Evolutionary conservation across 2,329 filamentous ascomycete species (phyloP).

Genomic region (Colletotrichum liriopes): DNA sequence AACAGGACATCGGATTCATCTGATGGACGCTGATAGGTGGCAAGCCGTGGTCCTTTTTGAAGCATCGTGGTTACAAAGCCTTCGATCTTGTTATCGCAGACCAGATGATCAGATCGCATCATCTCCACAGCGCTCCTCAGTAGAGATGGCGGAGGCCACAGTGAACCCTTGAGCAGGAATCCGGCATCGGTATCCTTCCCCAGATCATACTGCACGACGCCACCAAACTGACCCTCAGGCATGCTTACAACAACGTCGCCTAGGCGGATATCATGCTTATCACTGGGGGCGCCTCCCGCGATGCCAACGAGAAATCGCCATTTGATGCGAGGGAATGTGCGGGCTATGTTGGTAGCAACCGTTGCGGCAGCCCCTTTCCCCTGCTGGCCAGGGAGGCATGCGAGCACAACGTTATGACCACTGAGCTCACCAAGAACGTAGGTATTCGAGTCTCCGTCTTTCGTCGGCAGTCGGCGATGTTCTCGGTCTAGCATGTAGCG

Average conservation of each 20-base stretch:
- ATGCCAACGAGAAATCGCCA: neutral
- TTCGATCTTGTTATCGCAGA: neutral
- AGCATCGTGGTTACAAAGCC: neutral
- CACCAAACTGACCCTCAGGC: constrained; percentile 14
- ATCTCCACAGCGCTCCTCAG: constrained; percentile 37
- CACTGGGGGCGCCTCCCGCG: neutral
- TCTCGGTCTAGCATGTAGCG: constrained; percentile 49
- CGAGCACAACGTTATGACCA: neutral
- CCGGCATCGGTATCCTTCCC: constrained; percentile 21
- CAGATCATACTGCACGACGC: constrained; percentile 35
- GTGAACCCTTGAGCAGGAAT: constrained; percentile 41
- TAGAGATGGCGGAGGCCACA: constrained; percentile 38
- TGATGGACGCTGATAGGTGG: neutral
- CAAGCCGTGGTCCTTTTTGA: neutral
- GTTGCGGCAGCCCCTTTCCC: neutral
- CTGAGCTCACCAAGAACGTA: neutral
- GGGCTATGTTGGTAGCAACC: neutral
- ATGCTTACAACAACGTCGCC: neutral
- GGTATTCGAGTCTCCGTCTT: neutral
- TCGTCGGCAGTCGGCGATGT: constrained; percentile 35
- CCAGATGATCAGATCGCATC: neutral
- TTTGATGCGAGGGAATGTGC: neutral
- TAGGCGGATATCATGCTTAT: neutral
- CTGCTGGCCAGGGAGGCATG: neutral
- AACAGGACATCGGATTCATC: neutral